phyloP scores from a whole-genome alignment of 2,329 filamentous ascomycete genomes.

The Talaromyces sp. region DNA sequence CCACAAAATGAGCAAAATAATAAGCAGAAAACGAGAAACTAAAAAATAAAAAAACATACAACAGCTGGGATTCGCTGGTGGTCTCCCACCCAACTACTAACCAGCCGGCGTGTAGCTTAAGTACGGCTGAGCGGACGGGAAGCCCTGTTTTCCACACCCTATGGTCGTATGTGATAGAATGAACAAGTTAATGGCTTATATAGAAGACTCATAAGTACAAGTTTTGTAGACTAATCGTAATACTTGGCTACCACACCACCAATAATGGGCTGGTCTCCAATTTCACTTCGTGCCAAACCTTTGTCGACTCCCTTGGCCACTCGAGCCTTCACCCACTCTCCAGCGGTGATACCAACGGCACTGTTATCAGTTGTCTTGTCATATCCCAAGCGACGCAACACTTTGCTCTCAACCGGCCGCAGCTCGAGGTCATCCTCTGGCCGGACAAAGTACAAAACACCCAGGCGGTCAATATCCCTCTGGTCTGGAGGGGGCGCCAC shows the following conservation, averaged over 20 bases:
- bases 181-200: background rate
- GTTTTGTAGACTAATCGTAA: background rate
- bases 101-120: background rate
- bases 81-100: background rate
- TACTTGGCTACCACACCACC: conserved; percentile 15
- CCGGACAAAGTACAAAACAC: conserved; percentile 42
- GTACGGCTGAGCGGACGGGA: background rate
- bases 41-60: background rate
- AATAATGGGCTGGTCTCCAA: conserved; percentile 15
- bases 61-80: background rate
- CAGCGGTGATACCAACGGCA: conserved; percentile 3
- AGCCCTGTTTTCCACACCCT: background rate
- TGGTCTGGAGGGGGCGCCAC: conserved; percentile 43
- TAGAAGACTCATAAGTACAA: background rate
- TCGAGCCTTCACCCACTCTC: conserved; percentile 16
- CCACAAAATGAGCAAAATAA: too few relatives aligned
- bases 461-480: conserved; percentile 30
- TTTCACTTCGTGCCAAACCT: conserved; percentile 11
- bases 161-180: background rate
- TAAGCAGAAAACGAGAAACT: too few relatives aligned
- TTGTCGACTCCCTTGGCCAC: conserved; percentile 16
- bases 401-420: conserved; percentile 16
- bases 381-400: conserved; percentile 1
- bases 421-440: conserved; percentile 27
- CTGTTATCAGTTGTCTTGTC: conserved; percentile 6